phyloP scores from a whole-genome alignment of 2,329 filamentous ascomycete species.

The Colletotrichum somersetense region DNA sequence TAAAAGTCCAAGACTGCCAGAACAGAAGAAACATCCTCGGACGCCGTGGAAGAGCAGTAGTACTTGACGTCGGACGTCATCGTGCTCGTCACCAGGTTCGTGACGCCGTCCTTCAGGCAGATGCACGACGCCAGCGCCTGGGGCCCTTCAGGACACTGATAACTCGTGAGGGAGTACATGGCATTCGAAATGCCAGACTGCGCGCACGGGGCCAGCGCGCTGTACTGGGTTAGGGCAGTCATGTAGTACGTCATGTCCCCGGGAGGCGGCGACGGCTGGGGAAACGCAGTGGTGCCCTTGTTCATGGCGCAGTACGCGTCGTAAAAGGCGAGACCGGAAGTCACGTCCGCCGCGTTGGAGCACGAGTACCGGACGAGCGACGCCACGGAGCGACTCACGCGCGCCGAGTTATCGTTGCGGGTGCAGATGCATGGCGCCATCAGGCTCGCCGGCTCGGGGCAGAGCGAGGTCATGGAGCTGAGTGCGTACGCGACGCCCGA shows the following conservation, averaged over 20 bases:
- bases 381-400: constrained; percentile 58
- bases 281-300: constrained; percentile 63
- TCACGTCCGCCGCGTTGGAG: constrained; percentile 60
- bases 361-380: constrained; percentile 59
- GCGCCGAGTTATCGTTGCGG: constrained; percentile 62
- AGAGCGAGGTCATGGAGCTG: constrained; percentile 50
- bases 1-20: constrained; percentile 60
- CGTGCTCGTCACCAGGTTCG: constrained; percentile 55
- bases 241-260: constrained; percentile 70
- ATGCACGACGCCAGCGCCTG: constrained; percentile 65
- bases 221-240: constrained; percentile 62
- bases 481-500: constrained; percentile 56
- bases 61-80: constrained; percentile 60
- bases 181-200: constrained; percentile 58
- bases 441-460: constrained; percentile 55
- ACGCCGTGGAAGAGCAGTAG: constrained; percentile 58
- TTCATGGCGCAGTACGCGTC: constrained; percentile 65
- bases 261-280: constrained; percentile 59
- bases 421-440: constrained; percentile 65
- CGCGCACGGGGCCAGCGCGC: constrained; percentile 60
- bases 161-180: constrained; percentile 53
- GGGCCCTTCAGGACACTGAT: constrained; percentile 60
- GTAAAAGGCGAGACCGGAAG: constrained; percentile 64
- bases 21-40: constrained; percentile 61
- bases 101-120: constrained; percentile 64